A percentile compares a stretch with the other conserved stretches of the same genome.
phyloP scores from a whole-genome alignment of 495 filamentous ascomycete genomes.

The Penicillium flavigenum region DNA sequence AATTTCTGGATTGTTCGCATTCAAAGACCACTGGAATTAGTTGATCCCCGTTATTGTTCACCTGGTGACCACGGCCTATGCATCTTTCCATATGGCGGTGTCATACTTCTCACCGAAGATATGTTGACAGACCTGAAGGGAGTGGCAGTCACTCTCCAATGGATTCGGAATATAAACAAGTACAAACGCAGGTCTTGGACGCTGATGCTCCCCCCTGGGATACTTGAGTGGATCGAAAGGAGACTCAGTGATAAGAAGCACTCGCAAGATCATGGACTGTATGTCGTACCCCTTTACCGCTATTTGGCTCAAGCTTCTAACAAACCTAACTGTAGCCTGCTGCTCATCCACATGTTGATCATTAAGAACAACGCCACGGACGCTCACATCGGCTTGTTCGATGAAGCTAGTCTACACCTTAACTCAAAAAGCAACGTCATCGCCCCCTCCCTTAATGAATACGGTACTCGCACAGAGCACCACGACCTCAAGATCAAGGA shows the following conservation, averaged over 20 bases:
- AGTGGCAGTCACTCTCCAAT: conserved; percentile 53
- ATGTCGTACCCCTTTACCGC: not conserved
- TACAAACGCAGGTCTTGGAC: conserved; percentile 36
- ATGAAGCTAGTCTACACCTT: conserved; percentile 17
- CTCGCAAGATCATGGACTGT: conserved; percentile 7
- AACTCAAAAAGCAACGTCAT: conserved; percentile 22
- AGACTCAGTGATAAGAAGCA: conserved; percentile 14
- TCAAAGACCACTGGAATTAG: conserved; percentile 22
- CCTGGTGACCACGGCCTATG: conserved; percentile 36
- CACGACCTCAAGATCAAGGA: conserved; percentile 21
- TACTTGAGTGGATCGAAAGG: conserved; percentile 40
- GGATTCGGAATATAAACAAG: conserved; percentile 46
- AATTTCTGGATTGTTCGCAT: conserved; percentile 44
- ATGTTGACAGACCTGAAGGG: conserved; percentile 52
- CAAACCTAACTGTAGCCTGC: not conserved
- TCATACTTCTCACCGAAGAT: conserved; percentile 63
- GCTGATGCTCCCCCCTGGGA: conserved; percentile 41
- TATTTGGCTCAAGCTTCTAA: not conserved
- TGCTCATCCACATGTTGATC: conserved; percentile 20
- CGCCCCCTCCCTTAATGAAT: conserved; percentile 24
- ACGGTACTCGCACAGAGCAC: conserved; percentile 23
- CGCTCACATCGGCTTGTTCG: conserved; percentile 5
- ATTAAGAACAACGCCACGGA: conserved; percentile 21
- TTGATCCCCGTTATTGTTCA: conserved; percentile 13
- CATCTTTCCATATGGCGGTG: conserved; percentile 58